Base-by-base conservation (phyloP, 1,284 basidiomycete species). In the Apiotrichum gamsii region DNA sequence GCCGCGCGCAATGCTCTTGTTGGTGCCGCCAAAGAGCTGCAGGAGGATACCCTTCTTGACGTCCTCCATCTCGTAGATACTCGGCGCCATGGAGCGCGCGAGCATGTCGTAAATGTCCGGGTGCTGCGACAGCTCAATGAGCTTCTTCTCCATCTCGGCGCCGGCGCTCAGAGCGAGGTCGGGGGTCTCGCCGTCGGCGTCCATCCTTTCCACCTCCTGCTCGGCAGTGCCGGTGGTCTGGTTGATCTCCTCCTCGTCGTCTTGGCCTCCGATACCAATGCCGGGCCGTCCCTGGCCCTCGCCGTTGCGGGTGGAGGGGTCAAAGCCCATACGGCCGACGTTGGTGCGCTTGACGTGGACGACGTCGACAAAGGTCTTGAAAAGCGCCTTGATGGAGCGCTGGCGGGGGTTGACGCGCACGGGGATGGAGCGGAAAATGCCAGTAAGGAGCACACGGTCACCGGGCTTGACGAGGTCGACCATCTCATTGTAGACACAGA, bases 61-160 rank as follows among this genome's bases (percentile, higher is more conserved):
- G 64, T 98, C 94, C 33, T 98, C 93, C 88, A 97, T 86, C 69
- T 91, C 90, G 84, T 90, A 97, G 59, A 98, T 94, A 23, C 84
- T 87, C 9, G 94, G 95, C 1, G 94, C 94, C 52, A 98, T 79
- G 2, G 85, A 89, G 25, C 85, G 77, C 13, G 93, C 76, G 2
- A 98, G 78, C 32, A 89, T 73, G 4, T 94, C 88, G 70, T 98
- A 98, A 33, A 95, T 76, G 68, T 96, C 91, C 3, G 82, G 80
- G 41, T 82, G 75, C 52, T 78, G 72, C 51, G 87, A 87, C 24
- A 96, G 79, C 33, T 84, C 78, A 30, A 78, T 72, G 31, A 91
- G 70, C 61, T 81, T 81, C 52, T 74, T 72, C 62, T 81, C 78
- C 61, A 81, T 74, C 58, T 78, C 76, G 18, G 70, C 73, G 14